Base-by-base conservation (phyloP, 139 green algal species). In the Coelastrella sp. region DNA sequence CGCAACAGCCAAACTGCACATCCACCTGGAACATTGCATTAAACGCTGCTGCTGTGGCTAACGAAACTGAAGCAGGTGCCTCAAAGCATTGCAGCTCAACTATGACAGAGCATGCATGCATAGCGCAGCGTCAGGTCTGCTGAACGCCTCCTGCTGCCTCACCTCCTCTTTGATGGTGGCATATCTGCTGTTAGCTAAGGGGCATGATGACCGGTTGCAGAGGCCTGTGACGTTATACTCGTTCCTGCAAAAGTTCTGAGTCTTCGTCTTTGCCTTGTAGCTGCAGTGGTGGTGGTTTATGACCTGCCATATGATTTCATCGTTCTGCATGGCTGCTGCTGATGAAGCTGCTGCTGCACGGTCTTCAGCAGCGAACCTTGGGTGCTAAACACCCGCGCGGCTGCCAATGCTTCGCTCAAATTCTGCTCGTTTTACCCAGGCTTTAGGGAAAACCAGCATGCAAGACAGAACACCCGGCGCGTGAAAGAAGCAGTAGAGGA, bases 141-240 rank as follows among this genome's bases (percentile, higher is more conserved):
- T 47, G 32, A 47, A 47, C 32, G 32, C 32, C 32, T 47, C 32
- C 32, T 47, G 32, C 32, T 47, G 7, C 16, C 68, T 22, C 17
- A 76, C 68, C 68, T 97, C 94, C 90, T 98, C 97, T 47, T 92
- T 94, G 17, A 99, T 98, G 14, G 97, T 99, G 2, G 97, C 97
- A 91, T 99, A 99, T 54, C 96, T 91, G 89, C 94, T 98, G 94
- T 99, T 99, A 20, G 98, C 98, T 47, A 99, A 89, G 0, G 98
- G 98, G 94, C 98, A 99, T 5, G 93, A 97, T 90, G 68, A 80
- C 13, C 96, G 95, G 90, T 98, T 99, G 94, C 97, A 99, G 3
- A 98, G 95, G 5, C 97, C 98, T 19, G 98, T 99, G 0, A 99
- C 98, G 81, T 99, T 99, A 95, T 99, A 98, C 95, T 99, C 97